phyloP scores from a whole-genome alignment of 2,329 filamentous ascomycete genomes.

The Chalara sp. region DNA sequence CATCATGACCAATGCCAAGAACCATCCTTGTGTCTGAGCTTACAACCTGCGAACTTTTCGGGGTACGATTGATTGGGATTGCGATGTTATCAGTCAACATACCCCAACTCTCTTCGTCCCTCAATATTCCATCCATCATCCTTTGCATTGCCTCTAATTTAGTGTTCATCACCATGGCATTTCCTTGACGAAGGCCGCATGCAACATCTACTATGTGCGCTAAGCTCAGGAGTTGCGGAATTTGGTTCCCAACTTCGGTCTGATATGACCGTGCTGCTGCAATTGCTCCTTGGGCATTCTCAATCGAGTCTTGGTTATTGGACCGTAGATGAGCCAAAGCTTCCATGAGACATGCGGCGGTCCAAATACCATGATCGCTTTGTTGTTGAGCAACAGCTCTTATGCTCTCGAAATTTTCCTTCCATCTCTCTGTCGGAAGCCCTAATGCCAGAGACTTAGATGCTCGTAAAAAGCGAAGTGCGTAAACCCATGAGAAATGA shows the following conservation, averaged over 20 bases:
- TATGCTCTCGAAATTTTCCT: conserved; percentile 62
- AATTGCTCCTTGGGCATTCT: conserved; percentile 65
- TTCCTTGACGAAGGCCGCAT: conserved; percentile 60
- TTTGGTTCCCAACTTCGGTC: conserved; percentile 52
- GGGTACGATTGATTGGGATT: conserved; percentile 49
- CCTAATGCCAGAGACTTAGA: conserved; percentile 59
- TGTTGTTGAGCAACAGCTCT: conserved; percentile 50
- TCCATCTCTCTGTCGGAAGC: conserved; percentile 52
- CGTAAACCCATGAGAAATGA: conserved; percentile 68
- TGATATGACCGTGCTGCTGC: conserved; percentile 69
- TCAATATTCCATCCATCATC: conserved; percentile 50
- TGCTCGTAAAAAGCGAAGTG: conserved; percentile 67
- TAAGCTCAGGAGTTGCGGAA: conserved; percentile 61
- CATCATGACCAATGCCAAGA: conserved; percentile 39
- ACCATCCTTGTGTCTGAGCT: conserved; percentile 51
- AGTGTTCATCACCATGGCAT: conserved; percentile 45
- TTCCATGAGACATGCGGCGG: conserved; percentile 61
- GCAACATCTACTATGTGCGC: conserved; percentile 63
- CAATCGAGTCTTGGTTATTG: conserved; percentile 57
- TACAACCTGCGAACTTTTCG: conserved; percentile 41
- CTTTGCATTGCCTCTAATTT: conserved; percentile 59
- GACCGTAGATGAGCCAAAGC: conserved; percentile 62
- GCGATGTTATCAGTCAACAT: conserved; percentile 38
- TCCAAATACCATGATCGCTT: conserved; percentile 57
- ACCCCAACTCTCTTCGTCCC: conserved; percentile 21